Evolutionary conservation across 768 basidiomycete genomes (phyloP).

Genomic region (Boletus subparvulus): DNA sequence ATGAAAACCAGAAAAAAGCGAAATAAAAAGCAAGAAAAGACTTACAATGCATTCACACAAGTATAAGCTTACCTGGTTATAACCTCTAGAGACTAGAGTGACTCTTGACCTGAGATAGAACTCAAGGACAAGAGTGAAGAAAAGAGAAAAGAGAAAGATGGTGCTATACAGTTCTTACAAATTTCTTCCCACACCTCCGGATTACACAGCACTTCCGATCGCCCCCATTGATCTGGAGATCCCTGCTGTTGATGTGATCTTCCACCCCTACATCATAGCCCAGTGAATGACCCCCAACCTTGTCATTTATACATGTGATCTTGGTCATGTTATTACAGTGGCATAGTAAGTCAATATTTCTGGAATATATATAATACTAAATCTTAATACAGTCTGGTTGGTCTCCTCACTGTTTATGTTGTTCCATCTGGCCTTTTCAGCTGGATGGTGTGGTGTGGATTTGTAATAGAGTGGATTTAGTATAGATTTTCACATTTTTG

Average conservation of each 20-base stretch:
- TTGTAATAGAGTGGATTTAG: no score
- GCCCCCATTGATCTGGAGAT: background rate
- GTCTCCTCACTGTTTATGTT: background rate
- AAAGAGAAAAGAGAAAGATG: no score
- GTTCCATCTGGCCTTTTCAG: background rate
- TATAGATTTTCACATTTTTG: no score
- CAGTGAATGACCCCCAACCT: background rate
- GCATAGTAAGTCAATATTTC: background rate
- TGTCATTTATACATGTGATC: background rate
- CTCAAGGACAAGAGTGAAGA: no score
- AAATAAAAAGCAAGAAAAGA: no score
- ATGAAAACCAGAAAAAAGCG: no score
- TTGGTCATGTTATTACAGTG: background rate
- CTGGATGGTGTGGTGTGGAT: background rate
- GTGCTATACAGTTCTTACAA: no score
- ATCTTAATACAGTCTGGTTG: background rate
- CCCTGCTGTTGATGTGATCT: background rate
- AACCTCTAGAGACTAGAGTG: no score
- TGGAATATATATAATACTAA: background rate
- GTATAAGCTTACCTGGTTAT: no score
- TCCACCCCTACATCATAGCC: background rate
- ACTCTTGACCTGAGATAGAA: no score
- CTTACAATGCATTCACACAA: no score
- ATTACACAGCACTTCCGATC: background rate
- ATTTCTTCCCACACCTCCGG: no score